Conservation (phyloP, 768 basidiomycete species). For the Epithele typhae region DNA sequence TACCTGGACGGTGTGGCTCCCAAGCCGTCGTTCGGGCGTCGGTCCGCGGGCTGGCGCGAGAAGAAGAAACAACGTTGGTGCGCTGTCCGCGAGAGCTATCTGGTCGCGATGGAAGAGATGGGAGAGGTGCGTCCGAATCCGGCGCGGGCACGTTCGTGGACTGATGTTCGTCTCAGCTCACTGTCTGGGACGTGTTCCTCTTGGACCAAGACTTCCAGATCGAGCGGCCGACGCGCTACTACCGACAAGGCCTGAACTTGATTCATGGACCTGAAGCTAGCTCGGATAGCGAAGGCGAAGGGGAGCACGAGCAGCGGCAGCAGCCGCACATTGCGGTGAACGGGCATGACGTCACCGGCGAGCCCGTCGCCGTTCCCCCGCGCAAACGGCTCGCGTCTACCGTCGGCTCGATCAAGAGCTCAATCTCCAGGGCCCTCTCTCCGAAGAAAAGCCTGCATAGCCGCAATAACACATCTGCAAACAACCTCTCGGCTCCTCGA, state of each 20-base stretch:
- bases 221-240: slow-evolving; percentile 84
- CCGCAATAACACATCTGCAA: slow-evolving; percentile 1
- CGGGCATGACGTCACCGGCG: neutral
- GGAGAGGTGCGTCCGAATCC: slow-evolving; percentile 82
- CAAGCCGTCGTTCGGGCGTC: slow-evolving; percentile 36
- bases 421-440: slow-evolving; percentile 40
- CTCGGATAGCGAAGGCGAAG: too few species aligned
- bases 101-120: slow-evolving; percentile 82
- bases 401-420: slow-evolving; percentile 45
- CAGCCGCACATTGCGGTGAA: neutral
- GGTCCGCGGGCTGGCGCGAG: slow-evolving; percentile 60
- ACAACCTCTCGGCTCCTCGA: neutral
- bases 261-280: slow-evolving; percentile 35
- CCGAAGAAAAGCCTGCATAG: neutral
- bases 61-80: slow-evolving; percentile 82
- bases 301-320: slow-evolving; percentile 4
- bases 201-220: slow-evolving; percentile 87
- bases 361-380: too few species aligned
- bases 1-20: slow-evolving; percentile 50
- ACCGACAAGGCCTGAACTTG: slow-evolving; percentile 78
- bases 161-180: slow-evolving; percentile 40
- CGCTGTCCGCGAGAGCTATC: slow-evolving; percentile 85
- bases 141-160: too few species aligned
- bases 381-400: slow-evolving; percentile 31
- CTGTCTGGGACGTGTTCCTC: slow-evolving; percentile 91